Evolutionary conservation across 192 early-diverging fungal genomes (phyloP).

Genomic region (Rhizoclosmatium globosum): DNA sequence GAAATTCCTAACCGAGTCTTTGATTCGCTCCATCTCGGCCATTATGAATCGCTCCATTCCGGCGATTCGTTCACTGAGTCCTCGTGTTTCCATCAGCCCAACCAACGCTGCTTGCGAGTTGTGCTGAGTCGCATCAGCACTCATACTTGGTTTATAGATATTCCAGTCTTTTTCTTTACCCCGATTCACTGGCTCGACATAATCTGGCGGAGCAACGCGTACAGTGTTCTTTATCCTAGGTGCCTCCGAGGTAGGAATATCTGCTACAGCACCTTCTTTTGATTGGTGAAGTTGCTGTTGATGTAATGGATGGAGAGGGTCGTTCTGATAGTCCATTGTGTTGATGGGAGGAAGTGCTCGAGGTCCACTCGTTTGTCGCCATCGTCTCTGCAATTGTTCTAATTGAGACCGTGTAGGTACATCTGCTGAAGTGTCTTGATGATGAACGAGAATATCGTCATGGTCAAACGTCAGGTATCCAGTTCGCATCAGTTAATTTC

Average conservation of each 20-base stretch:
- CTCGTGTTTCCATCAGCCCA: constrained; percentile 12
- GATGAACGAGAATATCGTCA: background rate
- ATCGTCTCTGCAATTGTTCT: background rate
- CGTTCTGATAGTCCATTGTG: background rate
- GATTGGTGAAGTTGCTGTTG: background rate
- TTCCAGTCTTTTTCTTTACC: background rate
- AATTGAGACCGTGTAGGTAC: background rate
- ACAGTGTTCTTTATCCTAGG: background rate
- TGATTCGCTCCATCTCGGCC: constrained; percentile 11
- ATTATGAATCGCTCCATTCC: constrained; percentile 12
- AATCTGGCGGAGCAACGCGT: background rate
- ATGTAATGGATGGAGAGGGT: background rate
- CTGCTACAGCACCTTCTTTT: background rate
- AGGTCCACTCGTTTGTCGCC: background rate
- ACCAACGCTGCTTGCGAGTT: background rate
- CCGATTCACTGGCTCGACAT: background rate
- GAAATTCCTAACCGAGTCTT: constrained; percentile 8
- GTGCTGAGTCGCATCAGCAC: background rate
- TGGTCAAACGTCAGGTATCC: constrained; percentile 25
- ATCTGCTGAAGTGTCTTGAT: background rate
- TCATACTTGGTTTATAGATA: background rate
- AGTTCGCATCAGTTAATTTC: constrained; percentile 13
- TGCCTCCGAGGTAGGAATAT: background rate
- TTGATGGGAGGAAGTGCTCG: background rate
- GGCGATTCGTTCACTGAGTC: constrained; percentile 2